phyloP scores from a whole-genome alignment of 805 yeast species.

The Saccharomycopsis vini region DNA sequence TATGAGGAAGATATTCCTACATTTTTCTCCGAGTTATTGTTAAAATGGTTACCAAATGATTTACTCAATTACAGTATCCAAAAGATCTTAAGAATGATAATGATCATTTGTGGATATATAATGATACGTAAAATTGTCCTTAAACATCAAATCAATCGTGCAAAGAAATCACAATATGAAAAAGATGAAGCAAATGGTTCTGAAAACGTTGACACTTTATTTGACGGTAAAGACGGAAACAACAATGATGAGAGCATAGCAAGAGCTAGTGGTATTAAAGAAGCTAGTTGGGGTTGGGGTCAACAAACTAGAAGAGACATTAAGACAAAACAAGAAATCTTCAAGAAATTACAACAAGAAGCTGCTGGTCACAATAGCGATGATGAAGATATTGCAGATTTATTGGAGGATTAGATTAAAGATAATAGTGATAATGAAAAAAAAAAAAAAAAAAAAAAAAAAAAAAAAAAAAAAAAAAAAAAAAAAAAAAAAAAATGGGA shows the following conservation, averaged over 20 bases:
- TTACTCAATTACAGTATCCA: constrained; percentile 9
- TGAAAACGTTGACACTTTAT: constrained; percentile 15
- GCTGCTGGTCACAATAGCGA: constrained; percentile 3
- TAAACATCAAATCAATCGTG: constrained; percentile 13
- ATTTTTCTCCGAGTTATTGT: constrained; percentile 10
- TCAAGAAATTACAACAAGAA: constrained; percentile 1
- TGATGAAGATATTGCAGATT: constrained; percentile 18
- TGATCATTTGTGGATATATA: constrained; percentile 15
- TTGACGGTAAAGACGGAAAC: constrained; percentile 5
- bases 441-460: no score
- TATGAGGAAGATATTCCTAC: constrained; percentile 8
- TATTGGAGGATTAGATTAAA: constrained; percentile 9
- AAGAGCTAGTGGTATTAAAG: constrained; percentile 7
- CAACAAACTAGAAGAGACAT: constrained; percentile 14
- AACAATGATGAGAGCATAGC: constrained; percentile 5
- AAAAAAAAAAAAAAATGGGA: background rate
- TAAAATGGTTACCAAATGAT: constrained; percentile 11
- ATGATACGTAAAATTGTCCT: constrained; percentile 13
- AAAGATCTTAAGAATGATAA: constrained; percentile 10
- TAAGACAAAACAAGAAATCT: constrained; percentile 9
- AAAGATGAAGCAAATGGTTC: background rate
- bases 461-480: background rate
- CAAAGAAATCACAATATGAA: constrained; percentile 8
- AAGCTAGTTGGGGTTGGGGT: constrained; percentile 19
- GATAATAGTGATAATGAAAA: no score